These are phyloP conservation scores for Eragrostis tef DNA, from an alignment of 202 grass and related monocot species.

Conservation along the genomic window DNA sequence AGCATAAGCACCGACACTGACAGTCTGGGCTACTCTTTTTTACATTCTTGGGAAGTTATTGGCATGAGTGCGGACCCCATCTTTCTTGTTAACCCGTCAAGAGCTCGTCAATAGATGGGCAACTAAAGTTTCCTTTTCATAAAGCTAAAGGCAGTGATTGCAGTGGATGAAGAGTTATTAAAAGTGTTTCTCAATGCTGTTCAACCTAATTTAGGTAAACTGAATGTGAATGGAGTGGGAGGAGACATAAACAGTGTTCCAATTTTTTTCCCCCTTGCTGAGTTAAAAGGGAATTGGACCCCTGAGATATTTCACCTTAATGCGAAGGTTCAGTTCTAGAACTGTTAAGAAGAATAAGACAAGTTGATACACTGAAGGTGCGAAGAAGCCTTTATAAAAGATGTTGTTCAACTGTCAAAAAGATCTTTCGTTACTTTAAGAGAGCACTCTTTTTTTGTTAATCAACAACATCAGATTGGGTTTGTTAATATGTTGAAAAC, in stretches of 20 bases:
- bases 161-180: conserved; percentile 8
- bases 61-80: conserved; percentile 3
- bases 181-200: conserved; percentile 17
- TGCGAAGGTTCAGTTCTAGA: conserved; percentile 22
- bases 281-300: neutral
- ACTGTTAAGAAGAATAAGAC: conserved; percentile 32
- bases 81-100: conserved; percentile 29
- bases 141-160: conserved; percentile 24
- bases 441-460: neutral
- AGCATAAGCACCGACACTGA: conserved; percentile 40
- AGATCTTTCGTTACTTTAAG: conserved; percentile 3
- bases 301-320: neutral
- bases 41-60: conserved; percentile 9
- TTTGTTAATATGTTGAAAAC: neutral
- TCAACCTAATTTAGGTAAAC: conserved; percentile 44
- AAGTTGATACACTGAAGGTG: conserved; percentile 30
- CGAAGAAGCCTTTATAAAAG: conserved; percentile 3
- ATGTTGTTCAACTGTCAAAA: conserved; percentile 25
- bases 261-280: neutral
- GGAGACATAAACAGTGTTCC: neutral
- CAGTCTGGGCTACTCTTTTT: neutral
- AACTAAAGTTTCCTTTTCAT: conserved; percentile 1
- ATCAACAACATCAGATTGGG: neutral
- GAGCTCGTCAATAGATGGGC: conserved; percentile 7
- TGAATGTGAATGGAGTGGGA: conserved; percentile 19